Evolutionary conservation across 768 basidiomycete species (phyloP), one percentile per base, ranked within the genome.

Genomic region (Terana coerulea): DNA sequence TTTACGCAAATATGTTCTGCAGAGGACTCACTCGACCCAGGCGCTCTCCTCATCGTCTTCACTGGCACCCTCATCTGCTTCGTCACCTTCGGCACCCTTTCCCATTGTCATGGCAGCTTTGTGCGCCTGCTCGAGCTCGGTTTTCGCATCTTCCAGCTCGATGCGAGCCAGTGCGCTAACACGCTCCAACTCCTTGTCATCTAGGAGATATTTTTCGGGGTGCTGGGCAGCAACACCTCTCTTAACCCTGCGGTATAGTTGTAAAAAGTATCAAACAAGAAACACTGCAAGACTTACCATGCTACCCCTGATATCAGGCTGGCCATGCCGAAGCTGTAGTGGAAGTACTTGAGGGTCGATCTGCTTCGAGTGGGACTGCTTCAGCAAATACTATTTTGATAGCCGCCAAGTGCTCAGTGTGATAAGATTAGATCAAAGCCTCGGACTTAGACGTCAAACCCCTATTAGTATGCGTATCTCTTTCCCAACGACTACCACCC

Each of bases 141-240:
- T 73, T 50, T 84, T 83, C 8, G 94, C 94, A 73, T 94, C 92
- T 57, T 95, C 93, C 26, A 95, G 79, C 63, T 94, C 88, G 51
- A 93, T 88, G 47, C 83, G 73, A 12, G 94, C 92, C 22, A 99
- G 78, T 19, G 85, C 77, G 58, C 91, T 92, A 44, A 98, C 91
- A 22, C 97, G 83, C 63, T 88, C 83, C 11, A 98, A 75, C 69
- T 99, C 97, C 46, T 80, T 72, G 62, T 95, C 91, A 62, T 97
- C 92, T 26, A 98, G 82, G 46, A 88, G 77, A 68, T 98, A 98
- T 73, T 89, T 92, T 63, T 74, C 70, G 1, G 97, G 95, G 58
- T 93, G 78, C 40, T 76, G 77, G 3, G 76, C 72, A 2, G 95
- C 74, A 15, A 83, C 80, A 8, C 97, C 95, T 47, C 88, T 79